A percentile compares a stretch with the other conserved stretches of the same genome.
phyloP scores from a whole-genome alignment of 805 yeast genomes.

The Yamadazyma phyllophila region DNA sequence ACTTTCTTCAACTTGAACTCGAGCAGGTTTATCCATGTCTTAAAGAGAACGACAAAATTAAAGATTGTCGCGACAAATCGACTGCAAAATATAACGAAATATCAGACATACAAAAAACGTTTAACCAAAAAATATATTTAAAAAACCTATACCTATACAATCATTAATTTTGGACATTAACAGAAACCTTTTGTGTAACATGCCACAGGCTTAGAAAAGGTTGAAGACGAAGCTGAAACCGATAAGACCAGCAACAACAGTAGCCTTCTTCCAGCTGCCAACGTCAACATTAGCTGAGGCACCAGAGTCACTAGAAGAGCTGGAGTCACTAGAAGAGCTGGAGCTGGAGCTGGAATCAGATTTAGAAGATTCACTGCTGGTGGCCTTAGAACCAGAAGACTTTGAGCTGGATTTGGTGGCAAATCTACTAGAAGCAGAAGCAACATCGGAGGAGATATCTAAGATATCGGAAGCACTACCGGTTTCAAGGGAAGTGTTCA shows the following conservation, averaged over 20 bases:
- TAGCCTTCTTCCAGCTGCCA: slow-evolving; percentile 37
- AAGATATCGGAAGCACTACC: slow-evolving; percentile 10
- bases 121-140: slow-evolving; percentile 1
- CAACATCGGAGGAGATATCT: slow-evolving; percentile 13
- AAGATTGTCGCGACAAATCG: not conserved
- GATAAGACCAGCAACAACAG: slow-evolving; percentile 34
- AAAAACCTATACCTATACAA: not conserved
- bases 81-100: slow-evolving; percentile 3
- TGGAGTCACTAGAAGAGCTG: too few relatives aligned
- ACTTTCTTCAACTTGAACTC: slow-evolving; percentile 69
- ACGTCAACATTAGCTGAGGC: slow-evolving; percentile 19
- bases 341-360: slow-evolving; percentile 5
- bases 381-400: too few relatives aligned
- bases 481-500: slow-evolving; percentile 16
- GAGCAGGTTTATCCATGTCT: slow-evolving; percentile 46
- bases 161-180: slow-evolving; percentile 1
- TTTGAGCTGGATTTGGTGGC: slow-evolving; percentile 3
- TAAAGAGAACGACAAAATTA: not conserved
- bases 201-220: slow-evolving; percentile 7
- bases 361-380: not conserved
- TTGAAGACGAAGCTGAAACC: slow-evolving; percentile 36
- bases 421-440: slow-evolving; percentile 8
- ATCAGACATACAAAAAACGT: not conserved
- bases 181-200: not conserved
- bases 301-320: slow-evolving; percentile 15